Conservation (phyloP, 208 protist genomes). For the Strigomonas culicis region DNA sequence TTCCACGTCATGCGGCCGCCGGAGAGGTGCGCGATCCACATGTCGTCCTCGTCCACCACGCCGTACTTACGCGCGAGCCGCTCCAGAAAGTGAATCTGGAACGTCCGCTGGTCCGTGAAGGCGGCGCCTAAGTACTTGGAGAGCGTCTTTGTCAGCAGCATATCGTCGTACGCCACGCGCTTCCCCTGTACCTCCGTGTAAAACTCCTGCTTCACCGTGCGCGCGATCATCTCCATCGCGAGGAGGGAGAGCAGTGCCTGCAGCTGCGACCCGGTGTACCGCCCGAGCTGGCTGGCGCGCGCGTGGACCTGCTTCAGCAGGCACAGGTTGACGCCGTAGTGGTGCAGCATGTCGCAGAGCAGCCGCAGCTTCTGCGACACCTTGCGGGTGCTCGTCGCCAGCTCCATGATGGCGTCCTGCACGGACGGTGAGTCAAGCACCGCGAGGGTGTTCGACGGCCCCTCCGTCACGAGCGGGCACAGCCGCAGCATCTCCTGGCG, state of each 20-base stretch:
- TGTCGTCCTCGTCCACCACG: constrained; percentile 60
- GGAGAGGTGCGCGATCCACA: constrained; percentile 42
- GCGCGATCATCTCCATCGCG: constrained; percentile 66
- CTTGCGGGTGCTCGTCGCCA: constrained; percentile 16
- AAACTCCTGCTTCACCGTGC: constrained; percentile 79
- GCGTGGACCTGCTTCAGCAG: constrained; percentile 66
- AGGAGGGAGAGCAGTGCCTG: constrained; percentile 28
- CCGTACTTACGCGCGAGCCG: constrained; percentile 69
- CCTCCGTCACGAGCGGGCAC: constrained; percentile 42
- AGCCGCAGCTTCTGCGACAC: constrained; percentile 11
- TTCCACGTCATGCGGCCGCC: constrained; percentile 33
- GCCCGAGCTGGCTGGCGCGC: constrained; percentile 15
- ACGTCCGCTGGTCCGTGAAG: constrained; percentile 35
- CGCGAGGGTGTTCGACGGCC: constrained; percentile 49
- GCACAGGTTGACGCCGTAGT: constrained; percentile 75
- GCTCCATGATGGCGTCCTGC: constrained; percentile 34
- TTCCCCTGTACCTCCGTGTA: constrained; percentile 82
- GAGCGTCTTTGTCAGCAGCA: constrained; percentile 29
- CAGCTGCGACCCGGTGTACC: constrained; percentile 10
- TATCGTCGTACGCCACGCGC: constrained; percentile 73
- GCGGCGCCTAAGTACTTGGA: constrained; percentile 51
- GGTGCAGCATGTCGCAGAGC: constrained; percentile 41
- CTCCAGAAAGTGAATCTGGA: constrained; percentile 48
- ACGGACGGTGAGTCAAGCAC: constrained; percentile 34
- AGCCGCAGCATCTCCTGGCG: constrained; percentile 72